Evolutionary conservation across 2,329 filamentous ascomycete species (phyloP).

Genomic region (Neobulgaria alba): DNA sequence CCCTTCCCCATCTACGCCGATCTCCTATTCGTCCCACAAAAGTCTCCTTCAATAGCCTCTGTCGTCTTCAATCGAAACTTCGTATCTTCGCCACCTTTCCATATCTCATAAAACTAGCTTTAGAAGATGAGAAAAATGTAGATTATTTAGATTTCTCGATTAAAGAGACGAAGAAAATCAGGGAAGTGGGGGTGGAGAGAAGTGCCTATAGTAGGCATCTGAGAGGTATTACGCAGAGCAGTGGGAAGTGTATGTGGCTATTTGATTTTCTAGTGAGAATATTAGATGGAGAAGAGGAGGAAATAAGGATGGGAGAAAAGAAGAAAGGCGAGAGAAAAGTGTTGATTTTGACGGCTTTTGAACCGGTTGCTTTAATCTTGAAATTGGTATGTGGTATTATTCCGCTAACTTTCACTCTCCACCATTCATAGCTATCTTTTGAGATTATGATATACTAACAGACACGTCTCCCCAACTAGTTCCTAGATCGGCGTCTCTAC

Average conservation of each 20-base stretch:
- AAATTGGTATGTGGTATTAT: constrained; percentile 6
- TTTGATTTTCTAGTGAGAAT: constrained; percentile 7
- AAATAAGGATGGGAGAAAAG: constrained; percentile 1
- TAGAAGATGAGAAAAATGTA: neutral
- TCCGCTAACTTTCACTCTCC: neutral
- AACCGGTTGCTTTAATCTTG: constrained; percentile 7
- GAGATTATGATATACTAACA: no score
- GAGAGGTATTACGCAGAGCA: constrained; percentile 4
- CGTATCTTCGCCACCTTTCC: constrained; percentile 11
- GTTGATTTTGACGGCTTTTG: constrained; percentile 8
- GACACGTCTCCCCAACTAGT: no score
- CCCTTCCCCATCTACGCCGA: no score
- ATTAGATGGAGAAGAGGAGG: neutral
- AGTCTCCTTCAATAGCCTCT: constrained; percentile 3
- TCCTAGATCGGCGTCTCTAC: constrained; percentile 5
- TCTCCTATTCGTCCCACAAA: neutral
- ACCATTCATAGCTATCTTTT: neutral
- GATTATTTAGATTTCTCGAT: constrained; percentile 1
- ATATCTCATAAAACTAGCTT: constrained; percentile 5
- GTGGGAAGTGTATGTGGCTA: constrained; percentile 11
- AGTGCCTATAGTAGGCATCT: constrained; percentile 5
- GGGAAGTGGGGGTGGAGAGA: neutral
- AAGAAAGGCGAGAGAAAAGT: no score
- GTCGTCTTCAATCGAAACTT: constrained; percentile 1
- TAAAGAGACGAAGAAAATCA: constrained; percentile 3